A percentile compares a stretch with the other conserved stretches of the same genome.
These are phyloP conservation scores for Paraurostyla sp. DNA, from an alignment of 73 alveolate genomes.

Conservation along the genomic window DNA sequence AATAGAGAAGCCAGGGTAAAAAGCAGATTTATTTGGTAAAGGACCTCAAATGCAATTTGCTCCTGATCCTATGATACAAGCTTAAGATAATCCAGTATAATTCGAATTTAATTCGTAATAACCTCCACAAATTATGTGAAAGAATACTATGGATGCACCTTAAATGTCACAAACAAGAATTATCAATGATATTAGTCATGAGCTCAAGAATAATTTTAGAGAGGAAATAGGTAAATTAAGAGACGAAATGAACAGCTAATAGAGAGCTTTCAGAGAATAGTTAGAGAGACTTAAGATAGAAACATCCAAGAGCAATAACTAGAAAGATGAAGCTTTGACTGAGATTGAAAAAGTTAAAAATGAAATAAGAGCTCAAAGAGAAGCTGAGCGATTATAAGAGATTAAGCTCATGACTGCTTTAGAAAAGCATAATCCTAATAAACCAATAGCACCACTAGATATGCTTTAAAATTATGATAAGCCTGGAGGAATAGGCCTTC, in stretches of 20 bases:
- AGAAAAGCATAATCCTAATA: slow-evolving; percentile 38
- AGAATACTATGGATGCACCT: too few relatives aligned
- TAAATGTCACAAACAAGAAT: slow-evolving; percentile 46
- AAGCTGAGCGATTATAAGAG: slow-evolving; percentile 16
- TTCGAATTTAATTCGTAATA: background rate
- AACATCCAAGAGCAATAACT: background rate
- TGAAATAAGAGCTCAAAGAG: slow-evolving; percentile 32
- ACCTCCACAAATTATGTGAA: too few relatives aligned
- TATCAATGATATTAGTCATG: slow-evolving; percentile 29
- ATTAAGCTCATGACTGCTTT: background rate
- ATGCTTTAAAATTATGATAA: slow-evolving; percentile 39
- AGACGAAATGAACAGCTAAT: slow-evolving; percentile 48
- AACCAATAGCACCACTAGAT: slow-evolving; percentile 8
- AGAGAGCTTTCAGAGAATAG: slow-evolving; percentile 54
- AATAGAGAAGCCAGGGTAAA: background rate
- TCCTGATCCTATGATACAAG: too few relatives aligned
- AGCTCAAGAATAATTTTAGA: slow-evolving; percentile 4
- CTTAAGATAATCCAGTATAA: too few relatives aligned
- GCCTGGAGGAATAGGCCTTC: slow-evolving; percentile 40
- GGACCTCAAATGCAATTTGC: too few relatives aligned
- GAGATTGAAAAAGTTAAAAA: slow-evolving; percentile 36
- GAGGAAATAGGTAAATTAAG: slow-evolving; percentile 51
- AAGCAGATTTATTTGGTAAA: background rate
- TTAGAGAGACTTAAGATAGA: slow-evolving; percentile 31
- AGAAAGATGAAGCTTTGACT: slow-evolving; percentile 1